Evolutionary conservation across 2,329 filamentous ascomycete genomes (phyloP).

Genomic region (Neoscytalidium dimidiatum): DNA sequence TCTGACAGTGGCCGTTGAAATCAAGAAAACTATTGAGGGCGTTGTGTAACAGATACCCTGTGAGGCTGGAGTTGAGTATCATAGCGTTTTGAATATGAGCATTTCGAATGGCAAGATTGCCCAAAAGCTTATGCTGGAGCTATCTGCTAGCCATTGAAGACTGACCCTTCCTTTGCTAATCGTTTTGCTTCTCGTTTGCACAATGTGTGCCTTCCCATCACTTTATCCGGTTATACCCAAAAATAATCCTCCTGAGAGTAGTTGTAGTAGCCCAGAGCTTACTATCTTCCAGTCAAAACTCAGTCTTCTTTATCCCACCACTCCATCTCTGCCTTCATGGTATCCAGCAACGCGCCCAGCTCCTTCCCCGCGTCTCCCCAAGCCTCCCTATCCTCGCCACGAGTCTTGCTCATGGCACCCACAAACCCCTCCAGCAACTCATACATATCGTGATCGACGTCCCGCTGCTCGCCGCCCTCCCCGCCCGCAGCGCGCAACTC

Average conservation of each 20-base stretch:
- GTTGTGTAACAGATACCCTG: background rate
- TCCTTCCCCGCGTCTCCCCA: background rate
- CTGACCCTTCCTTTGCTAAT: background rate
- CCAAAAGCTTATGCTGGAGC: too few species aligned
- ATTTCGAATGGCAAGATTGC: background rate
- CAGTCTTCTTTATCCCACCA: background rate
- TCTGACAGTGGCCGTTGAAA: background rate
- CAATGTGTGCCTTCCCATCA: too few species aligned
- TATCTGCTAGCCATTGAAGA: background rate
- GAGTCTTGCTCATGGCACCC: background rate
- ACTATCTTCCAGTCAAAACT: too few species aligned
- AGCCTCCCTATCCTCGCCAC: background rate
- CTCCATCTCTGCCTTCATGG: background rate
- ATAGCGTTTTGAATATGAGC: background rate
- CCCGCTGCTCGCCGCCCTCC: background rate
- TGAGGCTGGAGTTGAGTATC: background rate
- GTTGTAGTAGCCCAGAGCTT: too few species aligned
- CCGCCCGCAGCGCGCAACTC: background rate
- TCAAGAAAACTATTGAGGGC: constrained; percentile 4
- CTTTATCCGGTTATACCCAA: too few species aligned
- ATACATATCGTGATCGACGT: background rate
- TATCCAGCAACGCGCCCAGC: background rate
- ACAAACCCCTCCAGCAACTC: constrained; percentile 6
- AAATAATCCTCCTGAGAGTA: too few species aligned
- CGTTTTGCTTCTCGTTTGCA: too few species aligned